phyloP scores from a whole-genome alignment of 2,329 filamentous ascomycete genomes.

The Phialophora expanda region DNA sequence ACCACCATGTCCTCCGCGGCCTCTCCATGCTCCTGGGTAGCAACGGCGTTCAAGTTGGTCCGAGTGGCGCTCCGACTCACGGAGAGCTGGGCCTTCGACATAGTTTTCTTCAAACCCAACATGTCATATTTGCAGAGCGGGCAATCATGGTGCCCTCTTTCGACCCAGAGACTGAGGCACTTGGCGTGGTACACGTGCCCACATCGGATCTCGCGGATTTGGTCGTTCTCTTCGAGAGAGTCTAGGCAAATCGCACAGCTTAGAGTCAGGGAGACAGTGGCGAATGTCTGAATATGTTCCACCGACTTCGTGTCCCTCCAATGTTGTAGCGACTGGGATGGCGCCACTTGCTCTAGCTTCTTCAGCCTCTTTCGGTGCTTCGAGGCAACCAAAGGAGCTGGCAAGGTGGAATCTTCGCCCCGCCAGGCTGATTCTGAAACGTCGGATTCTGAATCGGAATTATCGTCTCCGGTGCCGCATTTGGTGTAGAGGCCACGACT shows the following conservation, averaged over 20 bases:
- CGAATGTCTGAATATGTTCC: conserved; percentile 31
- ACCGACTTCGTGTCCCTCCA: conserved; percentile 32
- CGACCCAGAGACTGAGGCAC: conserved; percentile 35
- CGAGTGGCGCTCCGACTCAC: conserved; percentile 1
- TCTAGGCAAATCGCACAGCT: conserved; percentile 35
- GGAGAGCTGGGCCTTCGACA: conserved; percentile 8
- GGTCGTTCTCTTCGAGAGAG: conserved; percentile 31
- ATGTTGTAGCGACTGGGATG: conserved; percentile 25
- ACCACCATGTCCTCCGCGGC: background rate
- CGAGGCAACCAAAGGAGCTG: conserved; percentile 10
- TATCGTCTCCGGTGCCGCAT: conserved; percentile 10
- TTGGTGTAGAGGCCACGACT: conserved; percentile 25
- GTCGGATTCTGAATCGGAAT: conserved; percentile 24
- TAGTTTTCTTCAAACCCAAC: conserved; percentile 23
- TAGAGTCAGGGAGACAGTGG: conserved; percentile 26
- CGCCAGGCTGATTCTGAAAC: conserved; percentile 30
- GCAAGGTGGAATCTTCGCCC: conserved; percentile 20
- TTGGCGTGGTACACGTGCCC: conserved; percentile 32
- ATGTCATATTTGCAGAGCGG: conserved; percentile 36
- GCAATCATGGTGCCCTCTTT: conserved; percentile 34
- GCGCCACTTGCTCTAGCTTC: conserved; percentile 33
- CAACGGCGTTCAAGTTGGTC: background rate
- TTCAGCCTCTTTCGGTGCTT: conserved; percentile 32
- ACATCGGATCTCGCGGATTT: conserved; percentile 32
- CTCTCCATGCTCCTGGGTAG: background rate